Conservation (phyloP, 1,139 yeast genomes). For the Candida mesenterica region DNA sequence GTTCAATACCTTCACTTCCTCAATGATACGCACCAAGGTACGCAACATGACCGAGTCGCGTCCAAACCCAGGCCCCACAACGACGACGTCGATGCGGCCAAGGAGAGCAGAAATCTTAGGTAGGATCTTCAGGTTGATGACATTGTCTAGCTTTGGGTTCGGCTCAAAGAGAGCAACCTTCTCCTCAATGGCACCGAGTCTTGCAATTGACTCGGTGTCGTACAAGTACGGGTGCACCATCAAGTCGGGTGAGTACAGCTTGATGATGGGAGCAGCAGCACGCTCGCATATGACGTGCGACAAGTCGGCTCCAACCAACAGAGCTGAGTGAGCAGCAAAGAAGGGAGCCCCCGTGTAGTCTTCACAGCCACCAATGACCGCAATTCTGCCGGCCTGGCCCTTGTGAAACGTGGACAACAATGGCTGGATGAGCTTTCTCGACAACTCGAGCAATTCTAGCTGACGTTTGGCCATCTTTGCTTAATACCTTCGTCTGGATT, state of each 20-base stretch:
- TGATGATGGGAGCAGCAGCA: conserved; percentile 76
- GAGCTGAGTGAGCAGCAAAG: conserved; percentile 82
- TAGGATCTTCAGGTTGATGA: conserved; percentile 45
- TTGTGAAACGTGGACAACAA: conserved; percentile 70
- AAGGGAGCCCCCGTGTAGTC: conserved; percentile 97
- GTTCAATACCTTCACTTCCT: conserved; percentile 49
- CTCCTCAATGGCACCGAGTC: conserved; percentile 23
- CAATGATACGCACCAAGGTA: conserved; percentile 56
- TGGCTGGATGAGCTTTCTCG: conserved; percentile 71
- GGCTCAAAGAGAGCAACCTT: conserved; percentile 4
- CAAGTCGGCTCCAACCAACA: conserved; percentile 83
- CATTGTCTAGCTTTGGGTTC: conserved; percentile 21
- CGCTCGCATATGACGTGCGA: conserved; percentile 83
- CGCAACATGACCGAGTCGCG: conserved; percentile 69
- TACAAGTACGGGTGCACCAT: conserved; percentile 93
- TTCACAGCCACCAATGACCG: conserved; percentile 90
- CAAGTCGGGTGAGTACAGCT: conserved; percentile 84
- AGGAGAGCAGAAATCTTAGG: conserved; percentile 57
- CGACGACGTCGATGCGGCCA: conserved; percentile 72
- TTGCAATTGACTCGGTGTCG: conserved; percentile 19
- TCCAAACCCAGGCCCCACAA: conserved; percentile 94
- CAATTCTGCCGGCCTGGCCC: conserved; percentile 90
- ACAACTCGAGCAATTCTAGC: conserved; percentile 44
- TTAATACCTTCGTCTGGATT: neutral
- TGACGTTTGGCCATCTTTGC: conserved; percentile 4